Base-by-base conservation (phyloP, 192 early-diverging fungal species). In the Podila minutissima region DNA sequence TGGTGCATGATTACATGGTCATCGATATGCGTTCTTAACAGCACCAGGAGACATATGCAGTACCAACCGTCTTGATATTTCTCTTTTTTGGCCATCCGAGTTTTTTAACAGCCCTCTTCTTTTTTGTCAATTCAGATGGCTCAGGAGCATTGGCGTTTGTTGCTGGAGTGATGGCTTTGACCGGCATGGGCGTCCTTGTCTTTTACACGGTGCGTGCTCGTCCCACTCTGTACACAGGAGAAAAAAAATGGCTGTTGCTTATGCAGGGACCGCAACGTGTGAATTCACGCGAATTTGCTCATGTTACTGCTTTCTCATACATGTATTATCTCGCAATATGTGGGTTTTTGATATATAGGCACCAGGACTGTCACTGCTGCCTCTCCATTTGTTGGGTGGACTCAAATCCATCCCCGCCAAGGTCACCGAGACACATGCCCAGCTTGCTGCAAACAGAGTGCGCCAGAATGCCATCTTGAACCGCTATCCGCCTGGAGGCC, bases 101-200 rank as follows among this genome's bases (percentile, higher is more conserved):
- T 15, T 1, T 46, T 3, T 46, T 46, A 15, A 46, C 41, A 28
- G 35, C n/a, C 5, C 2, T 58, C 7, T 26, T 26, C 26, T 6
- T n/a, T 28, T 28, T 28, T 10, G 15, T 13, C 41, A 55, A 5
- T 17, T 53, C 58, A 79, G 75, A 72, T 35, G 75, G 75, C 41
- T 49, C 69, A 26, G 77, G 71, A 11, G 84, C 87, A 1, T 17
- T 89, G 41, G 50, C 87, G 2, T 90, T 91, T 72, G 77, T 87
- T 13, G 62, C 86, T 0, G 88, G 86, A 11, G 72, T 85, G 37
- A 46, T 90, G 33, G 66, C 85, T 11, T 26, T 89, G 10, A 17
- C 88, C 9, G 90, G 90, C 17, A 88, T 87, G 86, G 29, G 74
- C 22, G 81, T 90, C 9, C 87, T 87, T 51, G 74, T 91, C 22